phyloP scores from a whole-genome alignment of 208 protist genomes.

The Trichomonas gallinae region DNA sequence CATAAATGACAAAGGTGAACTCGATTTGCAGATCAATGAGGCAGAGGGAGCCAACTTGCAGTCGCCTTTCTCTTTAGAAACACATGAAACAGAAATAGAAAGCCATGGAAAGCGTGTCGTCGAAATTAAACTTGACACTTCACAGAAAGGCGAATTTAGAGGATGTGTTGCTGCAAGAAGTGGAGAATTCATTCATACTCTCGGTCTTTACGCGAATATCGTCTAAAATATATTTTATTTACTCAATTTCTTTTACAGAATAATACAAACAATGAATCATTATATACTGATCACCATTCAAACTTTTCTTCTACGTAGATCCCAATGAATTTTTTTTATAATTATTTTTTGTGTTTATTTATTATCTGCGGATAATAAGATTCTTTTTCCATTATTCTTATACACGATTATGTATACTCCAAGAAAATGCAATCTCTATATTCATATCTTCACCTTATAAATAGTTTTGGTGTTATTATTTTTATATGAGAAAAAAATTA shows the following conservation, averaged over 20 bases:
- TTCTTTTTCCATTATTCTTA: no score
- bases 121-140: background rate
- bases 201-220: background rate
- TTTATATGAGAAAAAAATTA: no score
- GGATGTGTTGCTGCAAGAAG: background rate
- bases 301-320: background rate
- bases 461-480: no score
- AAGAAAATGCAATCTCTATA: no score
- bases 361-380: no score
- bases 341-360: background rate
- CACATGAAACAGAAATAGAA: background rate
- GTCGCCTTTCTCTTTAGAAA: background rate
- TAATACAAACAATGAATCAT: background rate
- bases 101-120: background rate
- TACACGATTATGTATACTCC: no score
- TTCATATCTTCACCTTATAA: no score
- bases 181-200: background rate
- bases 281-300: no score
- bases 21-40: background rate
- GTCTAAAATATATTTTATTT: background rate
- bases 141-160: background rate
- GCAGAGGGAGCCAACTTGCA: background rate
- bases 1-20: background rate
- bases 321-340: background rate
- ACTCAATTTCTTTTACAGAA: background rate